phyloP scores from a whole-genome alignment of 1,284 basidiomycete genomes.

The Papiliotrema flavescens region DNA sequence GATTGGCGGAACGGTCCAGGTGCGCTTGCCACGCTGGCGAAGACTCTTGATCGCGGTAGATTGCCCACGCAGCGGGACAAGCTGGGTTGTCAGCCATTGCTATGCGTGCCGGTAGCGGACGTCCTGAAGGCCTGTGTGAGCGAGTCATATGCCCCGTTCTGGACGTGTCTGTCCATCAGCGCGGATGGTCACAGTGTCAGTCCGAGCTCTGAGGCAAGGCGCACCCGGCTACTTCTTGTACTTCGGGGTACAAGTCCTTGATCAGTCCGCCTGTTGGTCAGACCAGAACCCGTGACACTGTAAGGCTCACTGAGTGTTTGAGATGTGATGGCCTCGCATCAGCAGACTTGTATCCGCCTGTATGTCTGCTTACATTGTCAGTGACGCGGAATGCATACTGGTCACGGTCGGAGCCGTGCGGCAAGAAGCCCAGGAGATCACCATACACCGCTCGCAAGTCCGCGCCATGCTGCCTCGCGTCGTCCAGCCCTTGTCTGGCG shows the following conservation, averaged over 20 bases:
- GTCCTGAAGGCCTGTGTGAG: slow-evolving; percentile 30
- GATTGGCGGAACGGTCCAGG: slow-evolving; percentile 16
- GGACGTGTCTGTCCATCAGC: slow-evolving; percentile 6
- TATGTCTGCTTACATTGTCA: slow-evolving; percentile 24
- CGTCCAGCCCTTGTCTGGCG: slow-evolving; percentile 28
- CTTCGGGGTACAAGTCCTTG: slow-evolving; percentile 27
- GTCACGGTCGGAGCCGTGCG: slow-evolving; percentile 16
- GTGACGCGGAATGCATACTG: slow-evolving; percentile 36
- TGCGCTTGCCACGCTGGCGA: slow-evolving; percentile 26
- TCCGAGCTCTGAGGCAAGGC: not conserved
- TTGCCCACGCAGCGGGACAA: slow-evolving; percentile 14
- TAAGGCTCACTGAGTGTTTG: slow-evolving; percentile 25
- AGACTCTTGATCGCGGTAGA: slow-evolving; percentile 10
- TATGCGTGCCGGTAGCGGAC: not conserved
- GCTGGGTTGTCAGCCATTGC: slow-evolving; percentile 5
- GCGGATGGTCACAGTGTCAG: not conserved
- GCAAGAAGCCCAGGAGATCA: slow-evolving; percentile 33
- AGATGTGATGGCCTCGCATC: slow-evolving; percentile 26
- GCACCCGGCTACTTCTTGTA: slow-evolving; percentile 23
- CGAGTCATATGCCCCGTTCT: slow-evolving; percentile 30
- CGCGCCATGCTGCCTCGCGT: slow-evolving; percentile 27
- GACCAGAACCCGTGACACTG: not conserved
- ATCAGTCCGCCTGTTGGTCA: slow-evolving; percentile 19
- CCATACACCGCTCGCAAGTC: slow-evolving; percentile 35
- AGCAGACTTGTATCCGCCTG: not conserved